A percentile compares a stretch with the other conserved stretches of the same genome.
These are phyloP conservation scores for Hyaloperonospora arabidopsidis DNA, from an alignment of 352 stramenopile species.

Conservation along the genomic window DNA sequence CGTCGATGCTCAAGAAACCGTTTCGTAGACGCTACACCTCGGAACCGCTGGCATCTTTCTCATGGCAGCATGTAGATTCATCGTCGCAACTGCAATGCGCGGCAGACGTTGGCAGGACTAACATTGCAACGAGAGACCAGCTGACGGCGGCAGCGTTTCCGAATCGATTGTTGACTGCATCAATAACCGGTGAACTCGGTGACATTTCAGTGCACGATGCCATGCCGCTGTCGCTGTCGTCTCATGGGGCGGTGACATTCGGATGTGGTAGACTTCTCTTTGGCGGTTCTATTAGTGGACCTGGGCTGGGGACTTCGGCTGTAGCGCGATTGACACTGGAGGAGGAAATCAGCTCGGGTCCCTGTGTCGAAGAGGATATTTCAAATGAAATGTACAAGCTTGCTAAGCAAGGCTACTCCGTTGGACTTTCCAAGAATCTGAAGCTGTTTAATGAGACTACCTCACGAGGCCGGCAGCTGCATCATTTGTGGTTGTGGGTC, in stretches of 20 bases:
- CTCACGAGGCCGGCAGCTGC: slow-evolving; percentile 41
- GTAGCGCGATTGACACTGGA: slow-evolving; percentile 34
- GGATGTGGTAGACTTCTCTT: slow-evolving; percentile 69
- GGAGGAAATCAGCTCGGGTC: slow-evolving; percentile 17
- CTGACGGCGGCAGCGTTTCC: slow-evolving; percentile 55
- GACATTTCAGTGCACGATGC: slow-evolving; percentile 84
- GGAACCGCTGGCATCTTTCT: slow-evolving; percentile 68
- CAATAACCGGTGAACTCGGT: slow-evolving; percentile 64
- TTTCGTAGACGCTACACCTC: slow-evolving; percentile 73
- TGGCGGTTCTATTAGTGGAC: slow-evolving; percentile 27
- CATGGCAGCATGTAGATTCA: slow-evolving; percentile 59
- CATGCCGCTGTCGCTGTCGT: slow-evolving; percentile 75
- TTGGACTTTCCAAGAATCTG: slow-evolving; percentile 67
- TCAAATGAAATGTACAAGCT: slow-evolving; percentile 68
- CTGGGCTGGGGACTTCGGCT: slow-evolving; percentile 33
- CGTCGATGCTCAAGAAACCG: slow-evolving; percentile 53
- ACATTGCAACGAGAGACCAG: slow-evolving; percentile 27
- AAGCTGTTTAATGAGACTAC: slow-evolving; percentile 50
- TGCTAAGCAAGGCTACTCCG: slow-evolving; percentile 69
- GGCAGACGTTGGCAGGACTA: slow-evolving; percentile 19
- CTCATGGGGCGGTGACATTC: slow-evolving; percentile 61
- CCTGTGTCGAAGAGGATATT: slow-evolving; percentile 51
- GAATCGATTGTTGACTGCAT: slow-evolving; percentile 73
- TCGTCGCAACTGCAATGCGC: slow-evolving; percentile 15
- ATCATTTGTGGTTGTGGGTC: slow-evolving; percentile 74